phyloP scores from a whole-genome alignment of 2,329 filamentous ascomycete species.

The Waltergamsia citrina region DNA sequence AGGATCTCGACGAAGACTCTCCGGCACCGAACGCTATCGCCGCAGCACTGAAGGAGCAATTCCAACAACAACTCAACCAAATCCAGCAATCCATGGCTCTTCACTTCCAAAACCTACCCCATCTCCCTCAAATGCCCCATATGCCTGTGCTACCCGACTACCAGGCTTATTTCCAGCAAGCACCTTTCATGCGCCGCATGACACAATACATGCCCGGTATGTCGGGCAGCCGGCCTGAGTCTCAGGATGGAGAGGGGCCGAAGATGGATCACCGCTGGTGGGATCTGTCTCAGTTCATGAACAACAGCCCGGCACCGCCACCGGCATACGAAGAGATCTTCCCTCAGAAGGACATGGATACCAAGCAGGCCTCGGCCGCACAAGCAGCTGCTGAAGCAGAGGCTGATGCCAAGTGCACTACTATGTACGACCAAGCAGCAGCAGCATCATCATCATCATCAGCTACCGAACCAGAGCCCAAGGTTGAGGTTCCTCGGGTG shows the following conservation, averaged over 20 bases:
- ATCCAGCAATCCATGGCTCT: conserved; percentile 63
- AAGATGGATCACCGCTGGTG: conserved; percentile 54
- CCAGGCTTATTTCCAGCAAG: conserved; percentile 52
- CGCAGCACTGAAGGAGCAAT: conserved; percentile 62
- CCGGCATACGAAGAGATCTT: conserved; percentile 76
- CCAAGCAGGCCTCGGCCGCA: conserved; percentile 48
- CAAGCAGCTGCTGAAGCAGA: conserved; percentile 48
- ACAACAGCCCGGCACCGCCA: conserved; percentile 42
- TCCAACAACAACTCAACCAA: conserved; percentile 65
- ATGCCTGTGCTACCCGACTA: conserved; percentile 59
- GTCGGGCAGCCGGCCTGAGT: conserved; percentile 37
- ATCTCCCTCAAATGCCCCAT: conserved; percentile 48
- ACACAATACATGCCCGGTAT: conserved; percentile 64
- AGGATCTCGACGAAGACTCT: background rate
- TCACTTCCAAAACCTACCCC: conserved; percentile 48
- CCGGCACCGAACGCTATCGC: conserved; percentile 52
- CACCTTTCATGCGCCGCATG: conserved; percentile 60
- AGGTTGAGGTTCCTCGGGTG: conserved; percentile 29
- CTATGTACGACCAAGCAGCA: conserved; percentile 36
- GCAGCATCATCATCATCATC: conserved; percentile 7
- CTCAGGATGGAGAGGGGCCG: conserved; percentile 22
- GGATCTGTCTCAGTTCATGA: conserved; percentile 51
- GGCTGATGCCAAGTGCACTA: conserved; percentile 47
- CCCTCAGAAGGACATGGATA: conserved; percentile 44
- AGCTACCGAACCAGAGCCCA: conserved; percentile 23